Evolutionary conservation across 768 basidiomycete genomes (phyloP), one percentile per base, ranked within the genome.

Genomic region (Mycena olivaceomarginata): DNA sequence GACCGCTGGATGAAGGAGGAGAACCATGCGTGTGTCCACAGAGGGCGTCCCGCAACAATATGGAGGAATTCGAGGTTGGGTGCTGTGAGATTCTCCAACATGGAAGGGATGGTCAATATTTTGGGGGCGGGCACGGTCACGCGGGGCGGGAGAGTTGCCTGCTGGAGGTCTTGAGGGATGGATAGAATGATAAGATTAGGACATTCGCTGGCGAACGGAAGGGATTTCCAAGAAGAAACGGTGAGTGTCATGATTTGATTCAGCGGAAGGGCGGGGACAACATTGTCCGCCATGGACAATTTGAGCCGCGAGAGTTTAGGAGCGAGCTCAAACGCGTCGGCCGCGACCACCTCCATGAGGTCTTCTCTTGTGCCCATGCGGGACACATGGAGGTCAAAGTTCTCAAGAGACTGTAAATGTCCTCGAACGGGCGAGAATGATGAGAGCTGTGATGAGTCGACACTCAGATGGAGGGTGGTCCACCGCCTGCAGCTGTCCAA

Each of bases 1-100:
- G 67, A 68, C 39, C 67, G 67, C 51, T 68, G 67, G 22, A 68
- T 51, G 51, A 68, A 68, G 16, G 67, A 68, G 31, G 67, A 48
- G 64, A 66, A 66, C 64, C 45, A 48, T 20, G 37, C 31, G 7
- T 37, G 39, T 41, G 16, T 53, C 67, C 67, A 56, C 18, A 40
- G 51, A 53, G 45, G 65, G 25, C 41, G 25, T 46, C 65, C 31
- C 51, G 31, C 67, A n/a, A 40, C 53, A 41, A 68, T 39, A 37
- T 68, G 48, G 51, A 53, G 67, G 39, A 39, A 40, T 56, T 66
- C 45, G 67, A 68, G 51, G 51, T 56, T 39, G 51, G 25, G 67
- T 68, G 64, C 41, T 48, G 43, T 66, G 43, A 66, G 22, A 66
- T 46, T 66, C 45, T 45, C 62, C 39, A 43, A 43, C 62, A 43